Percentiles rank a stretch among this genome's conserved stretches.
Evolutionary conservation across 805 yeast species (phyloP).

Genomic region (Kluyveromyces dobzhanskii): DNA sequence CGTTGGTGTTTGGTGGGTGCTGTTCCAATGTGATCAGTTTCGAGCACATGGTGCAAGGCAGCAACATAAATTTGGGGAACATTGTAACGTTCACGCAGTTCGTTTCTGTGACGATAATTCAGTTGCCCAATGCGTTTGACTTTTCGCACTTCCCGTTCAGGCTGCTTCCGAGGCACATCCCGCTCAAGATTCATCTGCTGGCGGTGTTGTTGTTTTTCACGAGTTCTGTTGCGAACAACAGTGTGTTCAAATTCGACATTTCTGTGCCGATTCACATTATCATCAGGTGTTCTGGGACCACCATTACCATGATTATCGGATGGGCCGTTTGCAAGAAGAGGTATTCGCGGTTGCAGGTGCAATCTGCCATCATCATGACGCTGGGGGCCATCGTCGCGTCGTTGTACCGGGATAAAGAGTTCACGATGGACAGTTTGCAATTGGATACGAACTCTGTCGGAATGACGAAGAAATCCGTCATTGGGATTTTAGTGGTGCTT

Average conservation of each 20-base stretch:
- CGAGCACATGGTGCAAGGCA: conserved; percentile 39
- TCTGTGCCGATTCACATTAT: conserved; percentile 63
- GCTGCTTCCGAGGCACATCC: conserved; percentile 31
- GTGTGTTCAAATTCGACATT: conserved; percentile 47
- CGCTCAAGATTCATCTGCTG: conserved; percentile 36
- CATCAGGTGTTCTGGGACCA: conserved; percentile 55
- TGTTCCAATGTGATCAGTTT: conserved; percentile 60
- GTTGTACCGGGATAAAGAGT: conserved; percentile 25
- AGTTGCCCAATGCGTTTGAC: conserved; percentile 33
- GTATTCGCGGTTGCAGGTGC: conserved; percentile 39
- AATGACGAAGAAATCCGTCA: neutral
- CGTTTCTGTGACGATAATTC: conserved; percentile 39
- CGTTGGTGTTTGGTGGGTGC: conserved; percentile 55
- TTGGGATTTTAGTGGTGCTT: neutral
- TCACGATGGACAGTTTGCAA: conserved; percentile 23
- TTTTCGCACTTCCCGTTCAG: conserved; percentile 24
- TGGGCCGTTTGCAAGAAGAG: conserved; percentile 35
- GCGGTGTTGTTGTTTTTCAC: conserved; percentile 44
- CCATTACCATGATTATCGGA: conserved; percentile 53
- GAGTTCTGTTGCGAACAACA: conserved; percentile 47
- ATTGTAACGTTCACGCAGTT: conserved; percentile 55
- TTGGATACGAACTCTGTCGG: neutral
- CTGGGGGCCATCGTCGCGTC: conserved; percentile 45
- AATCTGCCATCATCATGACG: conserved; percentile 44
- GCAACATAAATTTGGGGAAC: conserved; percentile 34